Conservation (phyloP, 495 filamentous ascomycete species). For the Neurospora tetrasperma region DNA sequence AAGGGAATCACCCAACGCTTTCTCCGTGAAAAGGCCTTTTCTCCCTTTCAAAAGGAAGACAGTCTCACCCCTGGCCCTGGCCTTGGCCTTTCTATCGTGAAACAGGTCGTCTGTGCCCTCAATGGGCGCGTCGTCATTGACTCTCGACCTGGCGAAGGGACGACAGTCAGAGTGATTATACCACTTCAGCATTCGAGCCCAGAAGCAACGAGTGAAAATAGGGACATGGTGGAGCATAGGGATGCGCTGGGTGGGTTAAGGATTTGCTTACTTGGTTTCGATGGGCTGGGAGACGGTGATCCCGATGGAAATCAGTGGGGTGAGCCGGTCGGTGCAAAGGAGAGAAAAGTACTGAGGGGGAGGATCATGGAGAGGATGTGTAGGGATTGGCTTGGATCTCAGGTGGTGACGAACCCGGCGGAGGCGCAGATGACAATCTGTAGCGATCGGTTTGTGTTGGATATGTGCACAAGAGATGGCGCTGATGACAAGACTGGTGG, state of each 20-base stretch:
- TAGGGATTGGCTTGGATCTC: constrained; percentile 10
- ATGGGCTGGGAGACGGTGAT: not conserved
- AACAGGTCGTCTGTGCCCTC: constrained; percentile 51
- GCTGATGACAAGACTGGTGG: not conserved
- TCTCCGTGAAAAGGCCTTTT: constrained; percentile 54
- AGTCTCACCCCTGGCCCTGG: constrained; percentile 55
- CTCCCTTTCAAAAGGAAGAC: constrained; percentile 65
- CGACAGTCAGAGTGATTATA: constrained; percentile 45
- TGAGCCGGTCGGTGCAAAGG: not conserved
- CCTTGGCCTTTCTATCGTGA: constrained; percentile 58
- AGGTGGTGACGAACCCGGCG: not conserved
- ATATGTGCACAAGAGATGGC: not conserved
- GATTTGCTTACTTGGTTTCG: constrained; percentile 24
- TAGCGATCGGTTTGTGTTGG: not conserved
- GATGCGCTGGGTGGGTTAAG: constrained; percentile 25
- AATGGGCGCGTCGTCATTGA: constrained; percentile 49
- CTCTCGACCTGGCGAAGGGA: constrained; percentile 47
- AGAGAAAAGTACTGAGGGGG: not conserved
- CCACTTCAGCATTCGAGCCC: constrained; percentile 22
- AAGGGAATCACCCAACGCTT: constrained; percentile 61
- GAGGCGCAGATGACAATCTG: not conserved
- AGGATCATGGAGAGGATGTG: constrained; percentile 17
- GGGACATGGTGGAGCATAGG: constrained; percentile 13
- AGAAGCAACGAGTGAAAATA: constrained; percentile 5
- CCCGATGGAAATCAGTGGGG: not conserved